Conservation (phyloP, 768 basidiomycete species). For the Boletus pseudopeckii region DNA sequence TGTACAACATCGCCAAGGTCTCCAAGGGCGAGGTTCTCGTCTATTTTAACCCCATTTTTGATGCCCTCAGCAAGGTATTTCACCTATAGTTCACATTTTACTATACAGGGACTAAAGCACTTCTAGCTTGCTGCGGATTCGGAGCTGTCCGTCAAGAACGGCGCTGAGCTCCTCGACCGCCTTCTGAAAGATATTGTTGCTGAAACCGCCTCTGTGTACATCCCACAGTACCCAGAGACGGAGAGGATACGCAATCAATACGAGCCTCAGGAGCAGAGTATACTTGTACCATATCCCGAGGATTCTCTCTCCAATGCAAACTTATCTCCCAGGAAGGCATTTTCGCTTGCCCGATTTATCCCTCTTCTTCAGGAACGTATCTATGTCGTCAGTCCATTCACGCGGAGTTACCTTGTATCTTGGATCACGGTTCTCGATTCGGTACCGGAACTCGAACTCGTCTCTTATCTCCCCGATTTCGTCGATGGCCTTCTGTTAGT, state of each 20-base stretch:
- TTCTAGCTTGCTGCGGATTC: slow-evolving; percentile 90
- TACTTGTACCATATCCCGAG: slow-evolving; percentile 65
- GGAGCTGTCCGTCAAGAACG: slow-evolving; percentile 95
- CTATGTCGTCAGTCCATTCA: slow-evolving; percentile 93
- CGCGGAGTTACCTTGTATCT: slow-evolving; percentile 91
- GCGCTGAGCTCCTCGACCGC: slow-evolving; percentile 93
- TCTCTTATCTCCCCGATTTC: slow-evolving; percentile 93
- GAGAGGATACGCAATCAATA: slow-evolving; percentile 53
- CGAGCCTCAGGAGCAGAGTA: slow-evolving; percentile 46
- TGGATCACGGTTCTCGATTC: slow-evolving; percentile 97
- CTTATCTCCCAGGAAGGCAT: slow-evolving; percentile 62
- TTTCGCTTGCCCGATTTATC: slow-evolving; percentile 92
- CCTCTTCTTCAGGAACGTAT: slow-evolving; percentile 91
- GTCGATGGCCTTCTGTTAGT: slow-evolving; percentile 88
- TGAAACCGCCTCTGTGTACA: slow-evolving; percentile 92
- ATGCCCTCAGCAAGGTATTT: slow-evolving; percentile 90
- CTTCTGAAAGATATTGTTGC: slow-evolving; percentile 98
- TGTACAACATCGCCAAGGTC: slow-evolving; percentile 98
- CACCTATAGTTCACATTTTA: not conserved
- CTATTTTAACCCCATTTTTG: slow-evolving; percentile 98
- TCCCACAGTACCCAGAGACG: slow-evolving; percentile 82
- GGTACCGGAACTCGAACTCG: slow-evolving; percentile 92
- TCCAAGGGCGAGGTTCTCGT: slow-evolving; percentile 95
- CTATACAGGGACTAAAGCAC: slow-evolving; percentile 7
- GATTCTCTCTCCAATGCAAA: slow-evolving; percentile 29